These are phyloP conservation scores for Solanum aculeatissimum DNA, from an alignment of 305 asterid genomes.

Conservation along the genomic window DNA sequence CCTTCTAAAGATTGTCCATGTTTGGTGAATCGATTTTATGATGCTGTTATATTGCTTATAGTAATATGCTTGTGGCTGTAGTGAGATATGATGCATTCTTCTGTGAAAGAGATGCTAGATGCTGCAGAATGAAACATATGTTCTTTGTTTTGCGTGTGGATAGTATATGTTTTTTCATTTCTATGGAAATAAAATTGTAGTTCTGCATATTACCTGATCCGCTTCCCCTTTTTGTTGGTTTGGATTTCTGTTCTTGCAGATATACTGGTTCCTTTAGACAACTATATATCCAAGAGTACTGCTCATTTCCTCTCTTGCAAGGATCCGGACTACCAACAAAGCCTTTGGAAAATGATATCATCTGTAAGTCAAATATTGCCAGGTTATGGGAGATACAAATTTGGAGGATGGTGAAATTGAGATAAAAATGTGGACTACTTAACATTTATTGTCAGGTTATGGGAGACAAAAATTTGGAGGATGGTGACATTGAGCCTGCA, in stretches of 20 bases:
- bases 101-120: neutral
- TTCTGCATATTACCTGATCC: neutral
- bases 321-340: conserved; percentile 96
- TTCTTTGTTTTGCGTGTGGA: neutral
- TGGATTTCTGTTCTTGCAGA: conserved; percentile 35
- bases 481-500: conserved; percentile 93
- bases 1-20: neutral
- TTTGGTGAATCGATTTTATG: neutral
- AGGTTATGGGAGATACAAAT: conserved; percentile 87
- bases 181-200: neutral
- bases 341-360: conserved; percentile 96
- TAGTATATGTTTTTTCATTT: neutral
- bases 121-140: neutral
- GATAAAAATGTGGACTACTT: neutral
- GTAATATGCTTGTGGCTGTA: neutral
- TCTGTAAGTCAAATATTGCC: conserved; percentile 43
- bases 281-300: conserved; percentile 87
- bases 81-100: neutral
- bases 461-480: conserved; percentile 90
- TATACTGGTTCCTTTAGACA: conserved; percentile 92
- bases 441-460: conserved; percentile 46
- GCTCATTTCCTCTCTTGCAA: conserved; percentile 81
- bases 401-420: conserved; percentile 94
- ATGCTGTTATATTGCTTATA: neutral
- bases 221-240: neutral